Conservation (phyloP, 176 grass and related monocot species). For the Panicum miliaceum region DNA sequence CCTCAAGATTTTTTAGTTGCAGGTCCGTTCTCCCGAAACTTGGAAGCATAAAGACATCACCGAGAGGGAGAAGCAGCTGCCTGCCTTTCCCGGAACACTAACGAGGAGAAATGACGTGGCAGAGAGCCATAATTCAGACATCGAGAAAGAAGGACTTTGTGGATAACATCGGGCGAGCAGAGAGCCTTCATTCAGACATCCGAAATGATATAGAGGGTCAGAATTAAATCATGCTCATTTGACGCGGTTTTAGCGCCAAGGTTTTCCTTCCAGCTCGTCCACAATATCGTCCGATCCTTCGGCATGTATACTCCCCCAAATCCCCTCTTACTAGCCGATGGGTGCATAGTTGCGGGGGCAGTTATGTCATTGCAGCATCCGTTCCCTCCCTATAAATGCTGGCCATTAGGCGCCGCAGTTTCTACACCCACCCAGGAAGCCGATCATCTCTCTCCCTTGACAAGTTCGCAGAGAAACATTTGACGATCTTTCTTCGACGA, state of each 20-base stretch:
- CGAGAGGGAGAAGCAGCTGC: no score
- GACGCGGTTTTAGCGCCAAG: neutral
- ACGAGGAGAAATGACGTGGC: no score
- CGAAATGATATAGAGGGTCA: no score
- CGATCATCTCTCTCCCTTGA: neutral
- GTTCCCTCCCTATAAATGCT: neutral
- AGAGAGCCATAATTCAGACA: no score
- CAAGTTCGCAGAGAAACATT: neutral
- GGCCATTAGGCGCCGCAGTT: neutral
- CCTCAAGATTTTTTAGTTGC: no score
- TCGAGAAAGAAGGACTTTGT: no score
- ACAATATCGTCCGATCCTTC: neutral
- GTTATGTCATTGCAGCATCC: neutral
- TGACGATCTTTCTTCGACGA: conserved; percentile 1
- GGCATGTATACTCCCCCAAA: neutral
- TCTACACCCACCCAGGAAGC: neutral
- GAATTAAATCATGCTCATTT: neutral
- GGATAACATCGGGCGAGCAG: no score
- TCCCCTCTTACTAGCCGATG: neutral
- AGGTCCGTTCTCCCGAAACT: no score
- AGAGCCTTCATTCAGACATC: no score
- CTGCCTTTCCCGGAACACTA: no score
- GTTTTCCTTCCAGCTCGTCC: neutral
- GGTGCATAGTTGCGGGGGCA: neutral
- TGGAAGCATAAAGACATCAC: no score